phyloP scores from a whole-genome alignment of 306 rosid genomes.

The Myrica gale region DNA sequence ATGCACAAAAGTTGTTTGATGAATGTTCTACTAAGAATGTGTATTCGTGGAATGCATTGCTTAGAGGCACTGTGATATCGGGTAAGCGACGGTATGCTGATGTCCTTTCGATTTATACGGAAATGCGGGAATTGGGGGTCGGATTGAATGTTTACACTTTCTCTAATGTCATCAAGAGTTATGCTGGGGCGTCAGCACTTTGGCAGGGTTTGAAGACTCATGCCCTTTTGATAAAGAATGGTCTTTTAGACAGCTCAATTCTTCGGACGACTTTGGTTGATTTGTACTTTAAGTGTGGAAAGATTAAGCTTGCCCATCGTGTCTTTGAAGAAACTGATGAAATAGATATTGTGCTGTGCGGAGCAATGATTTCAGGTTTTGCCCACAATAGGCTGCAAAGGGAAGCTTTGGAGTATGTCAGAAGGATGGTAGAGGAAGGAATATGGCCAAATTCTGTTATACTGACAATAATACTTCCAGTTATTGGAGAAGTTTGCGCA shows the following conservation, averaged over 20 bases:
- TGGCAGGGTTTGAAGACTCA: constrained; percentile 64
- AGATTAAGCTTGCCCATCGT: constrained; percentile 42
- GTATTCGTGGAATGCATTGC: constrained; percentile 73
- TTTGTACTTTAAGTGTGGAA: constrained; percentile 50
- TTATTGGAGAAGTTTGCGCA: constrained; percentile 51
- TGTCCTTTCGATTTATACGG: constrained; percentile 38
- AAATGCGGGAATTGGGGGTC: constrained; percentile 64
- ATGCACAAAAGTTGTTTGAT: constrained; percentile 52
- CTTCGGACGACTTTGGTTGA: constrained; percentile 43
- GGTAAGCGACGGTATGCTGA: constrained; percentile 51
- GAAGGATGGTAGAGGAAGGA: constrained; percentile 58
- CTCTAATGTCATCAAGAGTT: constrained; percentile 69
- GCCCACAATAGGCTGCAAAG: constrained; percentile 42
- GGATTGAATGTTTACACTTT: constrained; percentile 72
- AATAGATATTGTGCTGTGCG: constrained; percentile 65
- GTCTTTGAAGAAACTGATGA: constrained; percentile 56
- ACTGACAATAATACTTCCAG: constrained; percentile 51
- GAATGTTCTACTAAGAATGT: constrained; percentile 47
- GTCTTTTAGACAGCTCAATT: constrained; percentile 52
- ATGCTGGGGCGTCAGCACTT: constrained; percentile 68
- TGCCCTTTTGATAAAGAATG: constrained; percentile 71
- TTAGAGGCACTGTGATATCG: constrained; percentile 63
- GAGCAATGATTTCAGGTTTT: constrained; percentile 59
- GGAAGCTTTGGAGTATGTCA: constrained; percentile 53
- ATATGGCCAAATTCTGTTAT: constrained; percentile 48